These are phyloP conservation scores for Phytopythium mirpurense DNA, from an alignment of 352 stramenopile species.

Conservation along the genomic window DNA sequence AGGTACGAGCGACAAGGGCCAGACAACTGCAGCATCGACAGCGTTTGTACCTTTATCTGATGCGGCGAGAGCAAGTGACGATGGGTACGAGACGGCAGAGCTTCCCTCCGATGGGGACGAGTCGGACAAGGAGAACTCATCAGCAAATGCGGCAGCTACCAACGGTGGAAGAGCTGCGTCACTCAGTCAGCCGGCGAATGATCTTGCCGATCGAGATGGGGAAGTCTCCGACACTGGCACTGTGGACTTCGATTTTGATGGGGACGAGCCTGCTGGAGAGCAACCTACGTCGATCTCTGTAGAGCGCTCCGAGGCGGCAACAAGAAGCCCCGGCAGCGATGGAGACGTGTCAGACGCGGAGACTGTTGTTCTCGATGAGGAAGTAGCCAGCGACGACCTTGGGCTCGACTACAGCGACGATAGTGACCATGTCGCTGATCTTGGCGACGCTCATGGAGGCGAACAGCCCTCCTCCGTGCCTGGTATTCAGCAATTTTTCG, in stretches of 20 bases:
- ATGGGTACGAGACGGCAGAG: constrained; percentile 7
- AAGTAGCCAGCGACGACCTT: constrained; percentile 32
- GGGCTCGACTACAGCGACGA: constrained; percentile 35
- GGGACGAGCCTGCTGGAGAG: not conserved
- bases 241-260: constrained; percentile 20
- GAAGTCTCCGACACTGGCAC: constrained; percentile 28
- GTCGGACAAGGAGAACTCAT: not conserved
- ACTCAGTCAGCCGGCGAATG: not conserved
- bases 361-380: constrained; percentile 4
- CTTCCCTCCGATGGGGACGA: not conserved
- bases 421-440: constrained; percentile 13
- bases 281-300: not conserved
- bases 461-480: constrained; percentile 9
- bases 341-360: constrained; percentile 2
- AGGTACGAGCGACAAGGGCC: not conserved
- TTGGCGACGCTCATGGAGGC: constrained; percentile 7
- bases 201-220: constrained; percentile 9
- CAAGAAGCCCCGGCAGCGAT: not conserved
- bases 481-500: constrained; percentile 36
- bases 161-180: not conserved
- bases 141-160: not conserved
- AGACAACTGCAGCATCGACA: too few species aligned
- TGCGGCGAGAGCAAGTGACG: not conserved
- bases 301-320: not conserved
- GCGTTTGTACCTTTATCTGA: not conserved